Base-by-base conservation (phyloP, 257 asterid genomes). In the Penstemon newberryi region DNA sequence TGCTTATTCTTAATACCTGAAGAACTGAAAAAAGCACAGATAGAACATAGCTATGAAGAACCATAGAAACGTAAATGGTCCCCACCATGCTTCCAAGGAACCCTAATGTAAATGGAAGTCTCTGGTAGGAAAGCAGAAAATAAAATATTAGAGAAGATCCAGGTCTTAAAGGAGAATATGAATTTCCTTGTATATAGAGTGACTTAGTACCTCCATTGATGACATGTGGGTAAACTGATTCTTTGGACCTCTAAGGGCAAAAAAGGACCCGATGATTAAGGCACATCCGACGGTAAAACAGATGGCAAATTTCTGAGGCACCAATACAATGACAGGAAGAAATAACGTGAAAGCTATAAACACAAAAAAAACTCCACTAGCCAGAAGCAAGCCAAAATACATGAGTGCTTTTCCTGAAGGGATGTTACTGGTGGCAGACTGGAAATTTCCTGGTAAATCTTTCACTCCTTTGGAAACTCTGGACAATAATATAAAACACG, bases 391-490 rank as follows among this genome's bases (percentile, higher is more conserved):
- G 65, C 95, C 90, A 78, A 92, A 92, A 80, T 92, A 89, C 91
- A 92, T 53, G 61, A 92, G 91, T 61, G 96, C 73, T 87, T 89
- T 89, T 67, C 98, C 98, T 0, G 98, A 92, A 53, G 96, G 98
- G 76, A 92, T 87, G 76, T 70, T 74, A 75, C 95, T 87, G 39
- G 96, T 92, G 72, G 96, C 96, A n/a, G 98, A 87, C 85, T 92
- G 98, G n/a, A 92, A 79, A 76, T 75, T 92, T 82, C 95, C 98
- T 3, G 98, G 95, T 63, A 87, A 40, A 50, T 86, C 96, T 74
- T 89, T 89, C 51, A 89, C 98, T 72, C 96, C 98, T 84, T 87
- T 87, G 39, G 98, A 74, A 65, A 89, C 96, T 76, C 96, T 92
- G 84, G 58, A 76, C 38, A 67, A 49, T 50, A 6, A 39, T 25